phyloP scores from a whole-genome alignment of 805 yeast species.

The Lipomyces japonicus region DNA sequence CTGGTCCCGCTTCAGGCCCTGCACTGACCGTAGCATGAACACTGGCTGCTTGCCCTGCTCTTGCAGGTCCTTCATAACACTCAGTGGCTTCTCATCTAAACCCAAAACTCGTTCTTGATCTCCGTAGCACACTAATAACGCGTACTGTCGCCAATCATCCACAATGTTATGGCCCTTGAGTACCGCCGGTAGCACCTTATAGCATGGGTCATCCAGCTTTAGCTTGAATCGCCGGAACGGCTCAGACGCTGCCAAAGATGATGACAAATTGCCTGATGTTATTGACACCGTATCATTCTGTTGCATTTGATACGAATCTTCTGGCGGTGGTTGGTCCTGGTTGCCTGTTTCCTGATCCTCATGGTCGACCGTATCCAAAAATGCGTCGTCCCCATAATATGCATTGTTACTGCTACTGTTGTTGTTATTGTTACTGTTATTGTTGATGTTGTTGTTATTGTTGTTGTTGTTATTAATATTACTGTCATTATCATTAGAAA shows the following conservation, averaged over 20 bases:
- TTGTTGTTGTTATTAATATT: not conserved
- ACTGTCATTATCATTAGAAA: not conserved
- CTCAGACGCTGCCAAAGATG: slow-evolving; percentile 42
- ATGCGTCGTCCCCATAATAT: not conserved
- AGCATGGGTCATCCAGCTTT: slow-evolving; percentile 86
- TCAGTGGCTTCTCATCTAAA: slow-evolving; percentile 82
- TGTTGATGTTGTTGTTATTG: not conserved
- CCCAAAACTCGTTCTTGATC: slow-evolving; percentile 83
- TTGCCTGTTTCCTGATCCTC: not conserved
- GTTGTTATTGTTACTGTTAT: too few species aligned
- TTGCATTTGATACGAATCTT: slow-evolving; percentile 6
- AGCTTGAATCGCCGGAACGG: slow-evolving; percentile 82
- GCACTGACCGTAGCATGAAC: slow-evolving; percentile 84
- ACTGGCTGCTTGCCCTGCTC: slow-evolving; percentile 86
- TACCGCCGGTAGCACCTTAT: slow-evolving; percentile 80
- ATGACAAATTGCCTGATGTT: slow-evolving; percentile 1
- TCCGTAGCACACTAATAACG: slow-evolving; percentile 82
- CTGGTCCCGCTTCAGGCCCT: slow-evolving; percentile 40
- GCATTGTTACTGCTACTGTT: not conserved
- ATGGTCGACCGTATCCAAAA: not conserved
- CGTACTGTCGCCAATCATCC: slow-evolving; percentile 84
- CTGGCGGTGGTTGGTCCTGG: slow-evolving; percentile 6
- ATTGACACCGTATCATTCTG: not conserved
- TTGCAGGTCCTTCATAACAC: slow-evolving; percentile 75
- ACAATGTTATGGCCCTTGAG: slow-evolving; percentile 77